These are phyloP conservation scores for Ramularia endophylla DNA, from an alignment of 2,329 filamentous ascomycete species.

Conservation along the genomic window DNA sequence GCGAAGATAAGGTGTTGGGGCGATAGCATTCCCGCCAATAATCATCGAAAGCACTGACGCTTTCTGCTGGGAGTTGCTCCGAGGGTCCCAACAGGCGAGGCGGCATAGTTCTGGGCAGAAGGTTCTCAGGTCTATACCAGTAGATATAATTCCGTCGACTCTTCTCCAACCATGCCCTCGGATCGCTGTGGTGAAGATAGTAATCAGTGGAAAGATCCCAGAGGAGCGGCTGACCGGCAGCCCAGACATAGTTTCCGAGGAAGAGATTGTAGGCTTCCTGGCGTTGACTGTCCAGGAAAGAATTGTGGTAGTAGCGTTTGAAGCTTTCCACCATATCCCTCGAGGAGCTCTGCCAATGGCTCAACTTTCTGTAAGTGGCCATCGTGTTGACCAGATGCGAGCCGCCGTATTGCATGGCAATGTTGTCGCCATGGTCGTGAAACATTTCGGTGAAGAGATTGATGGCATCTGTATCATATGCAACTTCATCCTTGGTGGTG, in stretches of 20 bases:
- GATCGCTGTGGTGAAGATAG: conserved; percentile 87
- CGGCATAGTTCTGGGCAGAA: conserved; percentile 59
- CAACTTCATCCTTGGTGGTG: conserved; percentile 68
- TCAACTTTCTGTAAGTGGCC: conserved; percentile 98
- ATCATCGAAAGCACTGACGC: conserved; percentile 68
- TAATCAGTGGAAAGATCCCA: conserved; percentile 96
- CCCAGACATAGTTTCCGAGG: conserved; percentile 88
- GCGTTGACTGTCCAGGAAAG: conserved; percentile 92
- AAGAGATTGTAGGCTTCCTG: conserved; percentile 99
- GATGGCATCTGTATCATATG: conserved; percentile 92
- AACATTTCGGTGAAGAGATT: conserved; percentile 97
- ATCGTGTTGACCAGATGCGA: conserved; percentile 98
- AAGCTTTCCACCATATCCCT: conserved; percentile 99
- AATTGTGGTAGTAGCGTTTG: conserved; percentile 98
- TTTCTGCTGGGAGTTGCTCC: conserved; percentile 6
- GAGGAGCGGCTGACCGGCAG: conserved; percentile 83
- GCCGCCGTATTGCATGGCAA: conserved; percentile 94
- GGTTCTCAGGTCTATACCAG: conserved; percentile 74
- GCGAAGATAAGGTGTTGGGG: conserved; percentile 78
- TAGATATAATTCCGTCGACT: conserved; percentile 67
- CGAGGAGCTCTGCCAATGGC: conserved; percentile 97
- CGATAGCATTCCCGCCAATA: conserved; percentile 98
- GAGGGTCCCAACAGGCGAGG: conserved; percentile 25
- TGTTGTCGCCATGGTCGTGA: conserved; percentile 95
- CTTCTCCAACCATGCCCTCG: conserved; percentile 63